A percentile compares a stretch with the other conserved stretches of the same genome.
Evolutionary conservation across 2,329 filamentous ascomycete genomes (phyloP).

Genomic region (Fusarium circinatum): DNA sequence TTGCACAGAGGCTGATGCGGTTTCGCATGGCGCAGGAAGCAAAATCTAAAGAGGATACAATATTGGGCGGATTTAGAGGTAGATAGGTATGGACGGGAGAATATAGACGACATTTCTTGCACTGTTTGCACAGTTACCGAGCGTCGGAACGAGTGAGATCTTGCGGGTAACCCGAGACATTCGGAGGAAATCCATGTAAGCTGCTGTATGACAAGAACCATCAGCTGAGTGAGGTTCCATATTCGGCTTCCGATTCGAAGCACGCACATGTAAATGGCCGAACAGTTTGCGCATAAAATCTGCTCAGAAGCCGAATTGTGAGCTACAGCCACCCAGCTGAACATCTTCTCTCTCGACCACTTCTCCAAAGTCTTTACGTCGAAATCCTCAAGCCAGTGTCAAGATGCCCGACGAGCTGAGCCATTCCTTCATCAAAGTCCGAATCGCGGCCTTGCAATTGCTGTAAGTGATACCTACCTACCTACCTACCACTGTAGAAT

Average conservation of each 20-base stretch:
- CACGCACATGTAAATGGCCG: neutral
- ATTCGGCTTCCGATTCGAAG: conserved; percentile 23
- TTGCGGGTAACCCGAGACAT: neutral
- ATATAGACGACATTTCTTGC: conserved; percentile 28
- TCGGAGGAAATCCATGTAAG: neutral
- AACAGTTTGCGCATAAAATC: neutral
- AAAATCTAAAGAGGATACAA: conserved; percentile 41
- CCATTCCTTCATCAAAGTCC: conserved; percentile 56
- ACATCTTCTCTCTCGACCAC: neutral
- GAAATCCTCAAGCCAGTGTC: neutral
- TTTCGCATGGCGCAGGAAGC: conserved; percentile 44
- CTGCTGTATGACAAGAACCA: conserved; percentile 12
- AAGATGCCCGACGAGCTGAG: conserved; percentile 55
- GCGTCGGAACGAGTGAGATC: neutral
- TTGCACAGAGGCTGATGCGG: conserved; percentile 39
- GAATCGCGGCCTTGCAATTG: conserved; percentile 59
- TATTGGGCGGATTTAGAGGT: conserved; percentile 30
- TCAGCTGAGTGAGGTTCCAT: conserved; percentile 18
- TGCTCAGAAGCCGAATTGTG: neutral
- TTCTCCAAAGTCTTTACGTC: neutral
- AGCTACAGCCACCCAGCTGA: neutral
- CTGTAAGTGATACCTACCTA: conserved; percentile 51
- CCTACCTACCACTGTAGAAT: neutral
- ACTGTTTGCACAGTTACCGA: neutral
- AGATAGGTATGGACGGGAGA: conserved; percentile 25